Base-by-base conservation (phyloP, 139 green algal genomes). In the Coccomyxa sp. region DNA sequence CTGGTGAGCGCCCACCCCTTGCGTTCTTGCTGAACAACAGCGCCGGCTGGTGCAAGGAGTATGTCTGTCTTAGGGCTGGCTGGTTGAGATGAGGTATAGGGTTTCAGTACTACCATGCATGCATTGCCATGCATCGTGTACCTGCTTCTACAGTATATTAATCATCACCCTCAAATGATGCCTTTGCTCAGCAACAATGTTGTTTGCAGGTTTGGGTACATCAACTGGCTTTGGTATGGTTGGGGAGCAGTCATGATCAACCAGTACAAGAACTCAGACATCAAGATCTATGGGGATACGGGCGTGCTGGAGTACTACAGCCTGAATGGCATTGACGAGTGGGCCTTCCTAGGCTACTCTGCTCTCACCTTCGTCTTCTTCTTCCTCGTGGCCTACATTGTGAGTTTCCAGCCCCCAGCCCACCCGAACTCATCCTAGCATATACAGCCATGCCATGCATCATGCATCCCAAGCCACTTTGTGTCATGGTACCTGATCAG, bases 181-280 rank as follows among this genome's bases (percentile, higher is more conserved):
- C 12, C 18, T 4, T 64, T 7, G 50, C 50, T 64, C 18, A 18
- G 3, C 50, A 31, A n/a, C n/a, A n/a, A n/a, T n/a, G n/a, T n/a
- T n/a, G n/a, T 64, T 18, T 64, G 50, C 50, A 64, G 50, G 50
- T 71, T 71, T 6, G 64, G 64, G 29, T 71, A 71, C 64, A 36
- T 71, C 64, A 71, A 71, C 7, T 71, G 64, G 14, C 24, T 82
- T 34, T 55, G 70, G 41, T 82, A 82, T 41, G 78, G 24, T 12
- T 82, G 78, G 78, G 83, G 80, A 14, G 79, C 87, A 0, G 29
- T 89, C 29, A 94, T 94, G 88, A 79, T 87, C 55, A 93, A 93
- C 81, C 83, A 91, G 54, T 93, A 89, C 76, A 78, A 79, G 69
- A 39, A 64, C 7, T 37, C 22, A 8, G 27, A 39, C 39, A 37